Evolutionary conservation across 768 basidiomycete species (phyloP).

Genomic region (Kondoa subrosea): DNA sequence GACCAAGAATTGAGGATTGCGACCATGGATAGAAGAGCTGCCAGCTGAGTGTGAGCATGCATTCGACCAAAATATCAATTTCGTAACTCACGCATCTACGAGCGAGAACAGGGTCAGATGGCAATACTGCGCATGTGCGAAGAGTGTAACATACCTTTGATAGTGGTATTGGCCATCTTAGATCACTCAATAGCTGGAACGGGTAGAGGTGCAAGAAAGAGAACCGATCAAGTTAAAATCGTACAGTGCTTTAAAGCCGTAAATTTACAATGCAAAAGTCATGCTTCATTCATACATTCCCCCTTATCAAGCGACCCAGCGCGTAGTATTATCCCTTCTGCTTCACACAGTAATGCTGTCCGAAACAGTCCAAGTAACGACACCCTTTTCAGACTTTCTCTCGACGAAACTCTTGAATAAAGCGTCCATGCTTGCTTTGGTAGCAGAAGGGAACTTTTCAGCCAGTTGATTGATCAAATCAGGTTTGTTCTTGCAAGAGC

Average conservation of each 20-base stretch:
- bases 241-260: background rate
- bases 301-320: too few relatives aligned
- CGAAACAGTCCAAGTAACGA: background rate
- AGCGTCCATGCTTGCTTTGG: conserved; percentile 2
- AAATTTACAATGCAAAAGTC: too few relatives aligned
- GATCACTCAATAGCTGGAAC: background rate
- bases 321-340: too few relatives aligned
- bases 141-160: background rate
- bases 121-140: background rate
- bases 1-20: conserved; percentile 39
- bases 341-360: background rate
- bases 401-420: conserved; percentile 7
- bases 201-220: too few relatives aligned
- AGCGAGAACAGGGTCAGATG: background rate
- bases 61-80: background rate
- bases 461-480: conserved; percentile 13
- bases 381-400: conserved; percentile 15
- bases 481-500: conserved; percentile 8
- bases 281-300: too few relatives aligned
- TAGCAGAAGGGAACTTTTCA: background rate
- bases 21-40: conserved; percentile 39
- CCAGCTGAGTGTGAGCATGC: background rate
- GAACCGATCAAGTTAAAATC: background rate
- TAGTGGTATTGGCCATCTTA: background rate
- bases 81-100: background rate